Percentiles rank a stretch among this genome's conserved stretches.
phyloP scores from a whole-genome alignment of 495 filamentous ascomycete genomes.

The Talaromyces trachyspermus region DNA sequence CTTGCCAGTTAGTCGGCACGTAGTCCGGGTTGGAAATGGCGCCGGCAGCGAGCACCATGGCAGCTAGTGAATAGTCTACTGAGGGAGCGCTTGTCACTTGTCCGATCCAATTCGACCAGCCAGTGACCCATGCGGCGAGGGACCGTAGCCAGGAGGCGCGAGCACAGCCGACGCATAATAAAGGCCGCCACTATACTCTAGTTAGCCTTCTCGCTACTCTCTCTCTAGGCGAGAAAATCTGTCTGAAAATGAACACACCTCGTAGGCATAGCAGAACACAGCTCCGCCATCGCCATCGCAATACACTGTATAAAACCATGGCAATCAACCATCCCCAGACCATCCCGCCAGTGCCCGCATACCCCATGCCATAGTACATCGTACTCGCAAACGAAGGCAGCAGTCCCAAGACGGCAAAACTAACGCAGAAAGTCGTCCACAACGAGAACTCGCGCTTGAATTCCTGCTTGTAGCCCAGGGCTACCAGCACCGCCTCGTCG shows the following conservation, averaged over 20 bases:
- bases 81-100: conserved; percentile 67
- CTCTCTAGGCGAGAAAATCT: too few relatives aligned
- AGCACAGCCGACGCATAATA: conserved; percentile 76
- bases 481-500: conserved; percentile 63
- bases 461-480: conserved; percentile 71
- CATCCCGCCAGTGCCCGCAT: conserved; percentile 76
- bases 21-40: conserved; percentile 63
- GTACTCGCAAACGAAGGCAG: conserved; percentile 71
- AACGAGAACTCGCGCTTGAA: conserved; percentile 78
- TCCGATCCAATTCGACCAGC: conserved; percentile 71
- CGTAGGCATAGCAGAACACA: conserved; percentile 62
- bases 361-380: conserved; percentile 71
- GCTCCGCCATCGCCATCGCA: conserved; percentile 59
- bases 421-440: conserved; percentile 77
- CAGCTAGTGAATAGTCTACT: conserved; percentile 51
- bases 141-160: conserved; percentile 68
- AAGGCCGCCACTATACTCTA: conserved; percentile 53
- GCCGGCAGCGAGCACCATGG: conserved; percentile 67
- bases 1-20: conserved; percentile 58
- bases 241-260: conserved; percentile 39
- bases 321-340: conserved; percentile 77
- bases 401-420: conserved; percentile 67
- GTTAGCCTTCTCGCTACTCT: too few relatives aligned
- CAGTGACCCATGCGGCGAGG: conserved; percentile 69
- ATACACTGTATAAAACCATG: conserved; percentile 71